phyloP scores from a whole-genome alignment of 805 yeast genomes.

The Myxozyma neglecta region DNA sequence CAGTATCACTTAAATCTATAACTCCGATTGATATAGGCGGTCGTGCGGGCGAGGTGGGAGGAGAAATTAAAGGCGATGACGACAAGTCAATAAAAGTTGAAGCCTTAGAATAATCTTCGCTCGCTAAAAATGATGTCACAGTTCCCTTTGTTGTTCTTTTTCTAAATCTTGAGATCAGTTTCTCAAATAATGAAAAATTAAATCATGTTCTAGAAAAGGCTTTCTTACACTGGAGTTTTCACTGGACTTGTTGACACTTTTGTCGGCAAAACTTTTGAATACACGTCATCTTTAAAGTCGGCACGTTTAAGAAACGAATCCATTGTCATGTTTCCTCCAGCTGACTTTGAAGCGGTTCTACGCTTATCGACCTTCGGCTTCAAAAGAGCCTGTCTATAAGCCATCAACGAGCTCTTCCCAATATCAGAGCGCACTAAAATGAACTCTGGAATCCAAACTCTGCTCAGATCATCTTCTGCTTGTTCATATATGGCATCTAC shows the following conservation, averaged over 20 bases:
- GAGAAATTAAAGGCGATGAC: background rate
- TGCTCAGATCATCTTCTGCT: background rate
- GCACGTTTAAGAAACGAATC: background rate
- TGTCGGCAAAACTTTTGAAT: too few species aligned
- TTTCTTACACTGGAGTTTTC: too few species aligned
- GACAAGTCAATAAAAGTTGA: background rate
- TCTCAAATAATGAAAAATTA: too few species aligned
- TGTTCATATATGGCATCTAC: background rate
- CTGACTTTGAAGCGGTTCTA: background rate
- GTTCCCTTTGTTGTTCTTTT: background rate
- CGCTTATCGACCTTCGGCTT: background rate
- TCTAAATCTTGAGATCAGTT: background rate
- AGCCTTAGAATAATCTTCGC: background rate
- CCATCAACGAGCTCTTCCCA: background rate
- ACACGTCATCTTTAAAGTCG: too few species aligned
- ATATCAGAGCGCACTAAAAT: background rate
- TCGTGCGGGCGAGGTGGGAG: background rate
- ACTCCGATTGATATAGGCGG: background rate
- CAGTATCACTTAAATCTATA: background rate
- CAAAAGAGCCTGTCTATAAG: background rate
- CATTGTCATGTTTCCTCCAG: background rate
- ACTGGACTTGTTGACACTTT: too few species aligned
- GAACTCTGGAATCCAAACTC: constrained; percentile 1
- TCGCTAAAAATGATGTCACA: too few species aligned
- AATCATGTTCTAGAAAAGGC: too few species aligned